Percentiles rank a stretch among this genome's conserved stretches.
These are phyloP conservation scores for Bacidia rubella DNA, from an alignment of 495 filamentous ascomycete species.

Conservation along the genomic window DNA sequence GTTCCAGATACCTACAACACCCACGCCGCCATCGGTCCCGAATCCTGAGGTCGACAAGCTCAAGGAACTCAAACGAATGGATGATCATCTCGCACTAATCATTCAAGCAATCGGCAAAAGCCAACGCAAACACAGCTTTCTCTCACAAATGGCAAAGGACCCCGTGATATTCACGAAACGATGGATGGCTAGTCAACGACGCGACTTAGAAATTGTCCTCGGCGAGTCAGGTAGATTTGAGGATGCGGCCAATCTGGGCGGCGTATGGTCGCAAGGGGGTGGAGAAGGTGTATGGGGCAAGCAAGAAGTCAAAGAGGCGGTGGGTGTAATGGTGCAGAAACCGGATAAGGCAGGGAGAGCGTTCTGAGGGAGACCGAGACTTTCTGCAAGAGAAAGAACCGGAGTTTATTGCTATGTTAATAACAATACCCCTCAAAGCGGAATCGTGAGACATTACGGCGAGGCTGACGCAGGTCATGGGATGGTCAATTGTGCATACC, in stretches of 20 bases:
- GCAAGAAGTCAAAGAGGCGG: constrained; percentile 16
- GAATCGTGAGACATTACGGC: too few relatives aligned
- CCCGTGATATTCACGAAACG: constrained; percentile 66
- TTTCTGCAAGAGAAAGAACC: background rate
- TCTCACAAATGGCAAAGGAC: constrained; percentile 59
- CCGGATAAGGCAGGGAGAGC: constrained; percentile 21
- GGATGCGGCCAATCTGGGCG: constrained; percentile 34
- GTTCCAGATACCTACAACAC: constrained; percentile 43
- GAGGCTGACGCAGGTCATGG: too few relatives aligned
- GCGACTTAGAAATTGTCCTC: constrained; percentile 79
- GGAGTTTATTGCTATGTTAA: background rate
- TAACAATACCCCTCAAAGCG: background rate
- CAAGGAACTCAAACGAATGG: constrained; percentile 54
- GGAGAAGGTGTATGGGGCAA: constrained; percentile 37
- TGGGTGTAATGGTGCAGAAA: constrained; percentile 28
- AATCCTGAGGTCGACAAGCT: constrained; percentile 45
- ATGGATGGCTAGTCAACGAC: constrained; percentile 78
- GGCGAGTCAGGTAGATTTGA: constrained; percentile 64
- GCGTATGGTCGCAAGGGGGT: constrained; percentile 47
- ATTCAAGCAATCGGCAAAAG: constrained; percentile 64
- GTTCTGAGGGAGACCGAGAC: constrained; percentile 3
- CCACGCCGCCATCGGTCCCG: constrained; percentile 50
- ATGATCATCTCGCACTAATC: constrained; percentile 71
- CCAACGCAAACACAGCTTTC: constrained; percentile 77
- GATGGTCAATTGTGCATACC: too few relatives aligned